A percentile compares a stretch with the other conserved stretches of the same genome.
phyloP scores from a whole-genome alignment of 768 basidiomycete genomes.

The Leccinum uliginosum region DNA sequence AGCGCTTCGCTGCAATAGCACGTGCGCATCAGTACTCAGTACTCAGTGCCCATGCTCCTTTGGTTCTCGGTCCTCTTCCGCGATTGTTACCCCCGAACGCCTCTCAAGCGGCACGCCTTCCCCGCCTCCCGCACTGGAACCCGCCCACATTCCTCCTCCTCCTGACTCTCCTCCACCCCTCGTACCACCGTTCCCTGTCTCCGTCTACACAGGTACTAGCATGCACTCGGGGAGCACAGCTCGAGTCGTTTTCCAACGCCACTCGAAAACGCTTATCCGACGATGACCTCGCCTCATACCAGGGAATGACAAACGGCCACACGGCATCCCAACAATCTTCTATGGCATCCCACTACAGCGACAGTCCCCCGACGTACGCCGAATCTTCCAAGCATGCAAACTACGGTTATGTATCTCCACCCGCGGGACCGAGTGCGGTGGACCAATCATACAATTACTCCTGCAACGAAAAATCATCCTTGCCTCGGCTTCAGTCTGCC shows the following conservation, averaged over 20 bases:
- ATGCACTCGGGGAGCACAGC: slow-evolving; percentile 32
- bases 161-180: slow-evolving; percentile 56
- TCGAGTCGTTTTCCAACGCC: slow-evolving; percentile 45
- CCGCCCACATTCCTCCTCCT: slow-evolving; percentile 37
- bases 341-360: slow-evolving; percentile 26
- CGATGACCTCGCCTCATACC: slow-evolving; percentile 32
- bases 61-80: slow-evolving; percentile 23
- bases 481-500: slow-evolving; percentile 29
- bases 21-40: too few species aligned
- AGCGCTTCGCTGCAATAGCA: slow-evolving; percentile 40
- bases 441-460: slow-evolving; percentile 30
- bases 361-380: slow-evolving; percentile 28
- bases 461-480: slow-evolving; percentile 27
- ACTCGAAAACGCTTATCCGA: slow-evolving; percentile 40
- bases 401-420: slow-evolving; percentile 27
- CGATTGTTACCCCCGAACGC: slow-evolving; percentile 26
- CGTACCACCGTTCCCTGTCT: slow-evolving; percentile 38
- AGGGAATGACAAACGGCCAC: slow-evolving; percentile 36
- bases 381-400: slow-evolving; percentile 30
- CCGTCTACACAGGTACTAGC: slow-evolving; percentile 22
- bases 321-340: slow-evolving; percentile 28
- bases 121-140: slow-evolving; percentile 44
- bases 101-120: slow-evolving; percentile 23
- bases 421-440: slow-evolving; percentile 20
- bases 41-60: slow-evolving; percentile 23